These are phyloP conservation scores for Boeremia lycopersici DNA, from an alignment of 2,329 filamentous ascomycete species.

Conservation along the genomic window DNA sequence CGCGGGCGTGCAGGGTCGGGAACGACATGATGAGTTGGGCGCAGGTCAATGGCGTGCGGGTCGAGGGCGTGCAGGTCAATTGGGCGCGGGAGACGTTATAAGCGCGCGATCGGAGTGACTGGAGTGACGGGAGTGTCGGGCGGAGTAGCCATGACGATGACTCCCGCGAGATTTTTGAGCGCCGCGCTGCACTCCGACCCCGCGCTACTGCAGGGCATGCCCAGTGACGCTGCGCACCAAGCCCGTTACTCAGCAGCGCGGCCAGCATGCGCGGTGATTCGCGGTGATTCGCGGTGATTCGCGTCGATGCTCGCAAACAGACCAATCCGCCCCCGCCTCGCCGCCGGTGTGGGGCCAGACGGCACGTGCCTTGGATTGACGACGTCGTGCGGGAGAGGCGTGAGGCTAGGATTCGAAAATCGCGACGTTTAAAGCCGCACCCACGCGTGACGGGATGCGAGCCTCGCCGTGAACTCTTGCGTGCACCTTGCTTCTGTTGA, in stretches of 20 bases:
- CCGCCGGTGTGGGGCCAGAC: constrained; percentile 14
- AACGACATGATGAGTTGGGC: constrained; percentile 34
- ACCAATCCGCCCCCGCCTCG: neutral
- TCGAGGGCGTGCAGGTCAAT: neutral
- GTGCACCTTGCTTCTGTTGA: too few relatives aligned
- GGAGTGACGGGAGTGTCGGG: too few relatives aligned
- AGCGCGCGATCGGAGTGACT: constrained; percentile 26
- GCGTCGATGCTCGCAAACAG: constrained; percentile 7
- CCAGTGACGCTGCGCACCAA: too few relatives aligned
- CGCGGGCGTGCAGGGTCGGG: constrained; percentile 50
- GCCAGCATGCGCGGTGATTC: neutral
- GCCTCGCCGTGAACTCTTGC: too few relatives aligned
- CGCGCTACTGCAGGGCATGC: constrained; percentile 29
- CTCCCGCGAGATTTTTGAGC: constrained; percentile 20
- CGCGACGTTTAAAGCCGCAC: constrained; percentile 9
- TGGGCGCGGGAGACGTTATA: neutral
- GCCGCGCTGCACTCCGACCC: constrained; percentile 19
- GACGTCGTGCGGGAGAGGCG: constrained; percentile 7
- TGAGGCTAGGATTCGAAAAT: constrained; percentile 18
- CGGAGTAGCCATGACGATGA: constrained; percentile 27
- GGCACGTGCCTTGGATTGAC: constrained; percentile 33
- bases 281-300: neutral
- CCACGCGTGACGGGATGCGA: too few relatives aligned
- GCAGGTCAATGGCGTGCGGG: neutral
- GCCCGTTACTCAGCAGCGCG: neutral